Evolutionary conservation across 75 land plant genomes (phyloP).

Genomic region (Selaginella tamariscina): DNA sequence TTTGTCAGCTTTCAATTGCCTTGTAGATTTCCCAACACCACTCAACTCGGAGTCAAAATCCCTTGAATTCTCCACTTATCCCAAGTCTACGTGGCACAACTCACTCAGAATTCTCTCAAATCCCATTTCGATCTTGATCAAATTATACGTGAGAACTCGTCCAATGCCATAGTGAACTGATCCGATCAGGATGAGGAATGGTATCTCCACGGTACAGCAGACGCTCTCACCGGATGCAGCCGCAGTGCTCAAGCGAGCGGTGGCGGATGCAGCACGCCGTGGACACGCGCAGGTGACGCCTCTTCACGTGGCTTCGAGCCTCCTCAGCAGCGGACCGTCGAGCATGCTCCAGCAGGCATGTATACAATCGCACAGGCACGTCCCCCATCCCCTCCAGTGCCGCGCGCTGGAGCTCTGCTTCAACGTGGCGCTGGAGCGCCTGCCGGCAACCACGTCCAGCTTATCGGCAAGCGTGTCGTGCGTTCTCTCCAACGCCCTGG

Average conservation of each 20-base stretch:
- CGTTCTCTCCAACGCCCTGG: constrained; percentile 63
- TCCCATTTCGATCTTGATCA: background rate
- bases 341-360: constrained; percentile 68
- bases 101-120: too few relatives aligned
- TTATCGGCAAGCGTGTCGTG: background rate
- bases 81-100: too few relatives aligned
- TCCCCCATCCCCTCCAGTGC: constrained; percentile 64
- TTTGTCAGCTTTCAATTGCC: background rate
- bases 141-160: background rate
- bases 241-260: constrained; percentile 55
- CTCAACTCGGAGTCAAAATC: too few relatives aligned
- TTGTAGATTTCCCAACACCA: too few relatives aligned
- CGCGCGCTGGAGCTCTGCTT: constrained; percentile 91
- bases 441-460: constrained; percentile 17
- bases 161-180: too few relatives aligned
- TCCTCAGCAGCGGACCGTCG: constrained; percentile 39
- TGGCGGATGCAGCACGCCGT: constrained; percentile 52
- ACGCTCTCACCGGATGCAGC: constrained; percentile 79
- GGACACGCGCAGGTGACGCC: constrained; percentile 91
- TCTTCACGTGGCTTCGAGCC: constrained; percentile 74
- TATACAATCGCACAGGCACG: constrained; percentile 54
- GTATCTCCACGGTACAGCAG: constrained; percentile 63
- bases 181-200: constrained; percentile 56
- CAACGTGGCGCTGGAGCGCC: constrained; percentile 82
- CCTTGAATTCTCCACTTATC: too few relatives aligned